Conservation (phyloP, 495 filamentous ascomycete genomes). For the Sordaria brevicollis region DNA sequence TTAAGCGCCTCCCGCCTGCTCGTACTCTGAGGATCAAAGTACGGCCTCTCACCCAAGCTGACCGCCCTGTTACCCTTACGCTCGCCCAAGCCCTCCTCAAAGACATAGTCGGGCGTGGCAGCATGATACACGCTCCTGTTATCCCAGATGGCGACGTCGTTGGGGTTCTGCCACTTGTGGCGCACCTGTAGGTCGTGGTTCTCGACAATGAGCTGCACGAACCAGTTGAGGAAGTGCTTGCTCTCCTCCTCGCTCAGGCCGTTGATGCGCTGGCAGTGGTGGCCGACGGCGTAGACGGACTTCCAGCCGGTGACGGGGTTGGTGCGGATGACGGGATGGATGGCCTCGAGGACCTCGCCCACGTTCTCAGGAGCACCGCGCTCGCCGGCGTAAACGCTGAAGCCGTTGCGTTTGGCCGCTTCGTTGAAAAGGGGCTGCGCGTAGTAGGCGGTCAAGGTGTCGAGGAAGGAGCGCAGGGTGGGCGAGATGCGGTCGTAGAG, state of each 20-base stretch:
- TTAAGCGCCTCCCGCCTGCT: conserved; percentile 47
- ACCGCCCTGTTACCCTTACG: conserved; percentile 53
- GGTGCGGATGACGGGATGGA: conserved; percentile 68
- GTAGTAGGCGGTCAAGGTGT: conserved; percentile 57
- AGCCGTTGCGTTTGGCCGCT: conserved; percentile 11
- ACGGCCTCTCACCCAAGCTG: conserved; percentile 60
- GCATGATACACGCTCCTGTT: conserved; percentile 62
- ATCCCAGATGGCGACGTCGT: conserved; percentile 72
- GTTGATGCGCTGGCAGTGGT: conserved; percentile 55
- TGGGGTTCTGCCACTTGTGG: conserved; percentile 49
- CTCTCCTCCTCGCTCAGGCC: conserved; percentile 58
- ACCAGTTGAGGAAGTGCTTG: conserved; percentile 50
- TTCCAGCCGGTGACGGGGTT: conserved; percentile 81
- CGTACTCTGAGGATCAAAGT: conserved; percentile 50
- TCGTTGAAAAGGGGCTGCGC: conserved; percentile 35
- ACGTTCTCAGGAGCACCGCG: conserved; percentile 62
- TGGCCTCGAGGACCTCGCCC: conserved; percentile 49
- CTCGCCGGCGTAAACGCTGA: conserved; percentile 14
- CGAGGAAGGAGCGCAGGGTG: conserved; percentile 55
- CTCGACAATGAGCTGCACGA: conserved; percentile 53
- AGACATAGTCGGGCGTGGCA: conserved; percentile 57
- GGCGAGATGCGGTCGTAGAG: conserved; percentile 65
- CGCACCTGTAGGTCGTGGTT: conserved; percentile 77
- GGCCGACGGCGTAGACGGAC: conserved; percentile 54
- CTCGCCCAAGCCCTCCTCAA: conserved; percentile 44